Evolutionary conservation across 176 grass and related monocot genomes (phyloP), one percentile per base, ranked within the genome.

Genomic region (Aegilops speltoides): DNA sequence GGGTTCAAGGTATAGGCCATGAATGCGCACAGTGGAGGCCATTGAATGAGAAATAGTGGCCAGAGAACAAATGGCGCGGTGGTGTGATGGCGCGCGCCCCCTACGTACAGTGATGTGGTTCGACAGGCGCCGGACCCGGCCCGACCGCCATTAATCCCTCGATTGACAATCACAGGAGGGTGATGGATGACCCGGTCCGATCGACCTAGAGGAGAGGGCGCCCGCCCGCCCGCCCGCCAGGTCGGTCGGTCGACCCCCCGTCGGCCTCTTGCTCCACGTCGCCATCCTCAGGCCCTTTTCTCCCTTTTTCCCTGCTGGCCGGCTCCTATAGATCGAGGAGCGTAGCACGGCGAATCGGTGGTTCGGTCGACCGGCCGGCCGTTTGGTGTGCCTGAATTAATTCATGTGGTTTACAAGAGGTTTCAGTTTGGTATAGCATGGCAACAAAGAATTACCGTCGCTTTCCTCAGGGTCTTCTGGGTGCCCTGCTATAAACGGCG

Each of bases 41-140:
- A 92, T 89, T 89, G 77, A 94, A 97, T 92, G 84, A 10, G 90
- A 67, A 97, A 94, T 91, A 97, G 95, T 97, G 41, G 84, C 61
- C 79, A 76, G 92, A 89, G 95, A 89, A 89, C 87, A 85, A 70
- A 54, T 0, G 50, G 48, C 5, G 32, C 74, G 78, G 81, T 69
- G 79, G 75, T 79, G 85, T 85, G 88, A 89, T 92, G 86, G 80
- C 88, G 56, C 56, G 25, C 43, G 43, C 43, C 12, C 76, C 85
- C 16, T 7, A 19, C 46, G 12, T 52, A 94, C 74, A 94, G 90
- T 84, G 90, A 87, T 89, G 48, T 94, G 54, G 88, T 94, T 94
- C 56, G 56, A 59, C 54, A 20, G 19, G 83, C 73, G 78, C 33
- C 33, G 40, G 3, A 64, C 52, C 54, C 54, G 54, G 6, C 54